Evolutionary conservation across 2,329 filamentous ascomycete species (phyloP).

Genomic region (Aureobasidium sp.): DNA sequence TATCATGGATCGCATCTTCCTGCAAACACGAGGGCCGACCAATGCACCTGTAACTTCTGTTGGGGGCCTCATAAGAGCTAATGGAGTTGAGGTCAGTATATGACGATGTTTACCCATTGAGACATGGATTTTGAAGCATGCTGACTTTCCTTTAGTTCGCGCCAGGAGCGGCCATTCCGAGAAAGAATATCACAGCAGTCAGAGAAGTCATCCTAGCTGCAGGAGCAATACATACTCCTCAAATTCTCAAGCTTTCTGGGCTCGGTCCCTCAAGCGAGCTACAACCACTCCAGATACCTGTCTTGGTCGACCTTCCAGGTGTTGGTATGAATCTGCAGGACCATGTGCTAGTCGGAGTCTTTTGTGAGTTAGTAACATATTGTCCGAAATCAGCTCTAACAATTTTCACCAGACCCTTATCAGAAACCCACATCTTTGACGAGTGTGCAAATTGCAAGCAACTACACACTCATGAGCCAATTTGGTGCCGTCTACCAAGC

Average conservation of each 20-base stretch:
- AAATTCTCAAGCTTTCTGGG: constrained; percentile 35
- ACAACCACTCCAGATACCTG: constrained; percentile 35
- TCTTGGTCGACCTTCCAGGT: constrained; percentile 49
- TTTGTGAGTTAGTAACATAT: not conserved
- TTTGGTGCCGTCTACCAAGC: constrained; percentile 18
- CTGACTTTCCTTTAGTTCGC: constrained; percentile 16
- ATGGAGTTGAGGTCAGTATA: constrained; percentile 14
- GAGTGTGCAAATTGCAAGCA: constrained; percentile 1
- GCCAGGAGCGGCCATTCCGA: constrained; percentile 13
- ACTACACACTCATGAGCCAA: not conserved
- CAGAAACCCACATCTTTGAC: constrained; percentile 1
- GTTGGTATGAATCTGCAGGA: constrained; percentile 59
- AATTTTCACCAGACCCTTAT: not conserved
- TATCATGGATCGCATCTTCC: not conserved
- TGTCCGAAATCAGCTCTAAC: not conserved
- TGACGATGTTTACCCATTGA: too few relatives aligned
- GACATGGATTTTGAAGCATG: too few relatives aligned
- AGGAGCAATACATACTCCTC: constrained; percentile 23
- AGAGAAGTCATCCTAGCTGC: constrained; percentile 24
- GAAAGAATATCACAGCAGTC: constrained; percentile 18
- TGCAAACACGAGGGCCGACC: not conserved
- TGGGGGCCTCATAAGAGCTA: not conserved
- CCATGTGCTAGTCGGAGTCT: constrained; percentile 30
- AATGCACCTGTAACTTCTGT: not conserved
- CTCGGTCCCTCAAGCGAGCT: constrained; percentile 49